Evolutionary conservation across 495 filamentous ascomycete species (phyloP), one percentile per base, ranked within the genome.

Genomic region (Terfezia claveryi): DNA sequence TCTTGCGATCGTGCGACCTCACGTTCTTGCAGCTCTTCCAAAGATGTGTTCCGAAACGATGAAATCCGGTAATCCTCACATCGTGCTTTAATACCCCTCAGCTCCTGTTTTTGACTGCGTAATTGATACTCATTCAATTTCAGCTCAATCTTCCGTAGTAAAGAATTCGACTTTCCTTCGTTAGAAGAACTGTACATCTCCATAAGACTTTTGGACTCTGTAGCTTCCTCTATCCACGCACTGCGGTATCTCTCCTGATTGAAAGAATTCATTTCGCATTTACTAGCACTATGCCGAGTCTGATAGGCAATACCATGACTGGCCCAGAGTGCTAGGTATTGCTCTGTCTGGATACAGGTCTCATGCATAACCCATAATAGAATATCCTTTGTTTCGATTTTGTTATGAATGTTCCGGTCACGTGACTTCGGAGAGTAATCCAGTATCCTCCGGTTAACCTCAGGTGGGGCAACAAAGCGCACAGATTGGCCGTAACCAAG

Each of bases 391-490:
- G 27, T 56, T 53, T 3, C 54, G n/a, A n/a, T n/a, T n/a, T n/a
- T n/a, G n/a, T n/a, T n/a, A n/a, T n/a, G n/a, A n/a, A n/a, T n/a
- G n/a, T n/a, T n/a, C n/a, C n/a, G n/a, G n/a, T n/a, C n/a, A n/a
- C n/a, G n/a, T n/a, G 64, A 68, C 23, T 59, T 27, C 27, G 5
- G 2, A 5, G 2, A 27, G 27, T 27, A 5, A 27, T 27, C 2
- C 2, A 27, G 27, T 27, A 27, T 27, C 27, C 27, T 27, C 27
- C 27, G 63, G 36, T 72, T 37, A 10, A 75, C 68, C 59, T 76
- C 75, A 0, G 68, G 68, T 9, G 72, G 69, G 0, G 69, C 69
- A 50, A 70, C 72, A 54, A 76, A 73, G 0, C 61, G 20, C 5
- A 73, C 56, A 1, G 68, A 65, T 32, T 73, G 71, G 2, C 66